Evolutionary conservation across 1,284 basidiomycete species (phyloP).

Genomic region (Takashimella tepidaria): DNA sequence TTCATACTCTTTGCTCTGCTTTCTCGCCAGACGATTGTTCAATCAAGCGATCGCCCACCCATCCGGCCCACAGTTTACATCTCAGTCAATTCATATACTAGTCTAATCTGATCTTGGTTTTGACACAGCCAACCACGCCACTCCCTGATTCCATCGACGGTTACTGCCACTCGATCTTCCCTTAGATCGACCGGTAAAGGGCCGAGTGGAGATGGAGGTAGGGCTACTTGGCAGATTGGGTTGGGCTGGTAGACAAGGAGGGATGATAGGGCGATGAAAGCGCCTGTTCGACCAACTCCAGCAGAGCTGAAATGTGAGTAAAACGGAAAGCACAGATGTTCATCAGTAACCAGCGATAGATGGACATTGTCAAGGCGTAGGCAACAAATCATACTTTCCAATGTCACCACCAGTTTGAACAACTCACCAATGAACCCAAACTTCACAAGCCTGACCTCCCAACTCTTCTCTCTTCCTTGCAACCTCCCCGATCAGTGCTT

Average conservation of each 20-base stretch:
- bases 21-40: no score
- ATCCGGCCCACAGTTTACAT: not conserved
- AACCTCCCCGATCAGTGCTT: conserved; percentile 24
- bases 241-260: conserved; percentile 11
- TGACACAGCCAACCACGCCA: conserved; percentile 36
- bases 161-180: conserved; percentile 24
- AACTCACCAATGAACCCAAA: conserved; percentile 46
- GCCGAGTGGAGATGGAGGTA: conserved; percentile 18
- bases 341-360: no score
- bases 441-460: conserved; percentile 26
- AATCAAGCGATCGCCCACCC: no score
- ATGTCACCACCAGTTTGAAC: no score
- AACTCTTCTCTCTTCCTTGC: conserved; percentile 13
- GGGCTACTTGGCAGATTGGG: not conserved
- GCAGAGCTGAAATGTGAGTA: conserved; percentile 43
- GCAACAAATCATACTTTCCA: no score
- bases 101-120: conserved; percentile 28
- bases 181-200: conserved; percentile 16
- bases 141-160: conserved; percentile 36
- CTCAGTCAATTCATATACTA: conserved; percentile 20
- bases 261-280: conserved; percentile 40
- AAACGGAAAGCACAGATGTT: no score
- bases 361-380: no score
- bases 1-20: no score
- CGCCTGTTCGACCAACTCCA: conserved; percentile 42